Conservation (phyloP, 805 yeast species). For the Millerago galiae region DNA sequence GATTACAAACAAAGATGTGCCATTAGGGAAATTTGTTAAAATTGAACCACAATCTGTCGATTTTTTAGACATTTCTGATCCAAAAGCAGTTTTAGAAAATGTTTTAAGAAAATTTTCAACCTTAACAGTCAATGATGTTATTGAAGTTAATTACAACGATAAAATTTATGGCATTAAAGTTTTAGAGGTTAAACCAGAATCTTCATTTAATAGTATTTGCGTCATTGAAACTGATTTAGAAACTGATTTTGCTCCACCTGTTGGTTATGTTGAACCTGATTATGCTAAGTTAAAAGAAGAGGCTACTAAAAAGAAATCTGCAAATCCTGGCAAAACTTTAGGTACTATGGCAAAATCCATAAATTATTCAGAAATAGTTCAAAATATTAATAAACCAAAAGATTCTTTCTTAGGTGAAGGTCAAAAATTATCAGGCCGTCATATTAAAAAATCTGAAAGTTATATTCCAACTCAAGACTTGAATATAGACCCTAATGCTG, state of each 20-base stretch:
- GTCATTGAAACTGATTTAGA: slow-evolving; percentile 95
- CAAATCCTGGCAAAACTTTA: slow-evolving; percentile 28
- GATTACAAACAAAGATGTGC: slow-evolving; percentile 70
- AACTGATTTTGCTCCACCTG: slow-evolving; percentile 98
- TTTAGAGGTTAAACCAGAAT: slow-evolving; percentile 79
- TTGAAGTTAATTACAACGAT: slow-evolving; percentile 80
- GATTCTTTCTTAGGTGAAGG: slow-evolving; percentile 55
- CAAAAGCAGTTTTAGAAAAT: slow-evolving; percentile 93
- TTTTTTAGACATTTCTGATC: slow-evolving; percentile 89
- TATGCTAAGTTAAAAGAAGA: slow-evolving; percentile 29
- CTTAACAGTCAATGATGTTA: slow-evolving; percentile 73
- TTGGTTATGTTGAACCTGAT: slow-evolving; percentile 94
- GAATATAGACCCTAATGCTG: slow-evolving; percentile 48
- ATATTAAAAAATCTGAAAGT: slow-evolving; percentile 19
- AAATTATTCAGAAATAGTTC: slow-evolving; percentile 55
- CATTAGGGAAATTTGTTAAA: slow-evolving; percentile 83
- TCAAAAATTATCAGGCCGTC: slow-evolving; percentile 61
- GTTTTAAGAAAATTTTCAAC: slow-evolving; percentile 88
- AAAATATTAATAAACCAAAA: slow-evolving; percentile 29
- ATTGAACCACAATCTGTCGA: slow-evolving; percentile 94
- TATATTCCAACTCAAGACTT: slow-evolving; percentile 26
- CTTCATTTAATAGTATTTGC: slow-evolving; percentile 63
- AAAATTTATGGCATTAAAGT: slow-evolving; percentile 74
- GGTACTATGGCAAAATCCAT: slow-evolving; percentile 57
- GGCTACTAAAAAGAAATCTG: slow-evolving; percentile 4